Base-by-base conservation (phyloP, 371 early-diverging fungal species). In the Saksenaea vasiformis region DNA sequence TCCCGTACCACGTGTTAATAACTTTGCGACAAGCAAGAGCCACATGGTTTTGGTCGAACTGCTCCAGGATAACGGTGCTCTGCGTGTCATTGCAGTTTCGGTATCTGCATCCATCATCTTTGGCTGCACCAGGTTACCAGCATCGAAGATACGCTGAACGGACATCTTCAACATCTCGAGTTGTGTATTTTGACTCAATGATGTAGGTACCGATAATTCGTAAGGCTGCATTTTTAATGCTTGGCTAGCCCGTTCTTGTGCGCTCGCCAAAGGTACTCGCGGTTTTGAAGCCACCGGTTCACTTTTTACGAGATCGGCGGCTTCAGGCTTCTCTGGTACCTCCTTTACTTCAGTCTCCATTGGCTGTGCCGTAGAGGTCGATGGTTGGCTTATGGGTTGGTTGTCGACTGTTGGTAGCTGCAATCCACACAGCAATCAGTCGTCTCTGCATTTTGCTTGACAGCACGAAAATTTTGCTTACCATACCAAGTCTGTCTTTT, bases 191-290 rank as follows among this genome's bases (percentile, higher is more conserved):
- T 55, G 47, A 2, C 27, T 60, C 3, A 74, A 35, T 15, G 65
- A 19, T 0, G 59, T n/a, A 13, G 73, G 62, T 34, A 63, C 61
- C 17, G 69, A 62, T 15, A 81, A 55, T 39, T 69, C 76, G 54
- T 74, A 77, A 0, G 82, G 82, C 26, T 82, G 66, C 73, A 77
- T 77, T 35, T 69, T 79, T 9, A 82, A 60, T 0, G 79, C 66
- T 56, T 79, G 77, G 22, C 61, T 72, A 0, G 78, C 82, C 8
- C 82, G 71, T 56, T 82, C 82, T 62, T 82, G 69, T 4, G 69
- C 76, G 64, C 81, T 81, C 0, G 78, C 72, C 15, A 81, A 43
- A 9, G 70, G 72, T 5, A 67, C 65, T 37, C 65, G 51, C 15
- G 17, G 55, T 35, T 31, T 22, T 9, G 35, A 24, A 38, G 56